Base-by-base conservation (phyloP, 495 filamentous ascomycete genomes). In the Neurospora sp. region DNA sequence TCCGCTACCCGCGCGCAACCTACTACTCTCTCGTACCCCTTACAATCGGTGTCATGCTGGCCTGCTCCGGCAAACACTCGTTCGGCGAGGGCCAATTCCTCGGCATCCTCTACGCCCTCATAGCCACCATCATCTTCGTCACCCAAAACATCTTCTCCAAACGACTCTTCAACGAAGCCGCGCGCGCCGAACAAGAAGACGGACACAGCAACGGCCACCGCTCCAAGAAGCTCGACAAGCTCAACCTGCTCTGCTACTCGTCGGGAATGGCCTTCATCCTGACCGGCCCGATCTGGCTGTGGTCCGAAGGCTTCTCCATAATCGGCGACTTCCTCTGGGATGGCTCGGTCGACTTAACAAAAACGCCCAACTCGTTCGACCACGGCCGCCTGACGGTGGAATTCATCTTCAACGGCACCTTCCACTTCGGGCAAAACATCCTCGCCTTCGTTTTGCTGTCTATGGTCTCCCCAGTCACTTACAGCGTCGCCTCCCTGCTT, bases 141-240 rank as follows among this genome's bases (percentile, higher is more conserved):
- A 97, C 94, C 0, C 96, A 99, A 79, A 99, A 99, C 79, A 99
- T 99, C 72, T 97, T 97, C 76, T 98, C 95, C 18, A 99, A 99
- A 81, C 93, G 93, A 72, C 88, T 99, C n/a, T 99, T 99, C 87
- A 98, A 97, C 80, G 94, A 97, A 81, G 94, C 92, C 35, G 91
- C 93, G 10, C 87, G 88, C 23, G 90, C 91, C 3, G 94, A 97
- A 81, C 88, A 89, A 18, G 54, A 62, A 62, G 54, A 62, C 54
- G 54, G 54, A 7, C 91, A 96, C 23, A 87, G 89, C 3, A 80
- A 85, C 39, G 80, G 80, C 39, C 82, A 80, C 23, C 88, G 86
- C 73, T 85, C 81, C 59, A 88, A 89, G 62, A 98, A 97, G 83
- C 86, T 98, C 42, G 96, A 99, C 82, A 98, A 98, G 81, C 88